Conservation (phyloP, 441 rosid species). For the Cnidoscolus chayamansa region DNA sequence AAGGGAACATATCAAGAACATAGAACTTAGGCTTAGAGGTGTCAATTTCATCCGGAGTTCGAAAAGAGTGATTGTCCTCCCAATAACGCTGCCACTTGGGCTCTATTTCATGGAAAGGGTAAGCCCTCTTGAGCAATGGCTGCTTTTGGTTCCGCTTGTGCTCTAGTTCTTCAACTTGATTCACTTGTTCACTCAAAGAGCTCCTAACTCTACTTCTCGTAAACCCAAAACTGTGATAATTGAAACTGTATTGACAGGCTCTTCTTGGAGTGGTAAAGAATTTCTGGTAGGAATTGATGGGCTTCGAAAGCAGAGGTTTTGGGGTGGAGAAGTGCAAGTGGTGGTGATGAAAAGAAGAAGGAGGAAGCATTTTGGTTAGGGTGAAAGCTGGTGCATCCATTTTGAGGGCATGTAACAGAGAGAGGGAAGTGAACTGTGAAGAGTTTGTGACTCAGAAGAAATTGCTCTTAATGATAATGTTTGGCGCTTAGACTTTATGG, state of each 20-base stretch:
- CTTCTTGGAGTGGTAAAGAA: conserved; percentile 18
- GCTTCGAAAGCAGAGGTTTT: conserved; percentile 19
- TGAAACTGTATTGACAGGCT: neutral
- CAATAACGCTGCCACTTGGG: conserved; percentile 91
- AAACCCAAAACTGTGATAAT: conserved; percentile 20
- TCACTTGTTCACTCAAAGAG: conserved; percentile 25
- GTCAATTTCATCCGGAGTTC: conserved; percentile 83
- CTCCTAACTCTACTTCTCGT: conserved; percentile 28
- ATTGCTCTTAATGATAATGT: neutral
- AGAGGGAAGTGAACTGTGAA: neutral
- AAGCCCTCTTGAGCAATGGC: conserved; percentile 46
- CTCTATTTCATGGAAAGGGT: conserved; percentile 87
- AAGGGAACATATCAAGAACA: conserved; percentile 94
- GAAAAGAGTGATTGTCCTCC: conserved; percentile 71
- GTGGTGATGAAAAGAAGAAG: conserved; percentile 26
- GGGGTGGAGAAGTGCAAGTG: conserved; percentile 15
- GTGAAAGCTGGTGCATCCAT: conserved; percentile 9
- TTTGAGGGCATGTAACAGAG: neutral
- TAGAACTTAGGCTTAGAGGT: conserved; percentile 83
- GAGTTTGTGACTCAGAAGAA: neutral
- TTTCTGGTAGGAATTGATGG: conserved; percentile 18
- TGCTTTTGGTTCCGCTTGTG: conserved; percentile 22
- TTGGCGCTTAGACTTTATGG: conserved; percentile 1
- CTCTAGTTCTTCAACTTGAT: conserved; percentile 25
- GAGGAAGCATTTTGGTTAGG: conserved; percentile 34